Conservation (phyloP, 768 basidiomycete species). For the Hericium rajendrae region DNA sequence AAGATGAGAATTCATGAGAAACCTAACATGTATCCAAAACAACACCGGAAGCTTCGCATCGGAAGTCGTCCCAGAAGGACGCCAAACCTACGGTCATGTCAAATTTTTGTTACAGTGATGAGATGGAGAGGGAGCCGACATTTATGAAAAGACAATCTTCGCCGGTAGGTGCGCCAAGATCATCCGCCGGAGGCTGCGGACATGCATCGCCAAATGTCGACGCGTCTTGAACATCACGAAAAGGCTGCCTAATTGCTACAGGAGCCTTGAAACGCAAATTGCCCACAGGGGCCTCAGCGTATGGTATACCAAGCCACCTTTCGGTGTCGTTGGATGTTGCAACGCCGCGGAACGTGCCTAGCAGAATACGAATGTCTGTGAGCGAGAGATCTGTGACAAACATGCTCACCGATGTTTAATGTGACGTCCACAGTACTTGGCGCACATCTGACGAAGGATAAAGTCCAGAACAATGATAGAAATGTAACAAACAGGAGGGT, state of each 20-base stretch:
- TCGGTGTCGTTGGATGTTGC: neutral
- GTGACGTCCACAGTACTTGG: no score
- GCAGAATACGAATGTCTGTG: neutral
- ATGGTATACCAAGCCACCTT: neutral
- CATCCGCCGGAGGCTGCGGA: constrained; percentile 31
- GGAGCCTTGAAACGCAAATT: constrained; percentile 40
- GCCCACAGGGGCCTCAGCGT: neutral
- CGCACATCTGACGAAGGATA: no score
- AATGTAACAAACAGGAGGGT: no score
- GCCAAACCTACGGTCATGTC: constrained; percentile 17
- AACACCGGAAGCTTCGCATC: constrained; percentile 22
- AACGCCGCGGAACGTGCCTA: neutral
- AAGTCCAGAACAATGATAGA: no score
- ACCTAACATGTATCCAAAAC: constrained; percentile 26
- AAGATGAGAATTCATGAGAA: neutral
- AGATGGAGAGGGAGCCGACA: constrained; percentile 20
- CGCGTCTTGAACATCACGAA: constrained; percentile 29
- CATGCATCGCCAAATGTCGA: constrained; percentile 46
- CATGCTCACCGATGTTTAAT: no score
- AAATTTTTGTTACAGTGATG: neutral
- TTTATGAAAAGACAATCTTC: constrained; percentile 51
- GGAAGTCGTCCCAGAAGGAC: constrained; percentile 17
- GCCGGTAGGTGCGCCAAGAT: constrained; percentile 32
- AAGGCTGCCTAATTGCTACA: constrained; percentile 26
- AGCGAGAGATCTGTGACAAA: neutral